Evolutionary conservation across 2,329 filamentous ascomycete species (phyloP).

Genomic region (Thermoascus crustaceus): DNA sequence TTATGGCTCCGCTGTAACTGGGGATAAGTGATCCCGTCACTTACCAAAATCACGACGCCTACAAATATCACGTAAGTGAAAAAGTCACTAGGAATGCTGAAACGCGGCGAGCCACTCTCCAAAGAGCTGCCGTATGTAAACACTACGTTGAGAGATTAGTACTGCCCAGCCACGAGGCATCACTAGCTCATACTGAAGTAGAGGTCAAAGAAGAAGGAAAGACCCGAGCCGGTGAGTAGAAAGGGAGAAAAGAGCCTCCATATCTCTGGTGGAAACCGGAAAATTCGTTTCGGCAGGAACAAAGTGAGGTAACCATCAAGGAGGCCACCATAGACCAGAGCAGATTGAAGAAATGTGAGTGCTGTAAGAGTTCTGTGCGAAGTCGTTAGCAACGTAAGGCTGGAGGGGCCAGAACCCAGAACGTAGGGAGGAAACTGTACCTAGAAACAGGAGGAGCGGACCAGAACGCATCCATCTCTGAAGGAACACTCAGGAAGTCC

Average conservation of each 20-base stretch:
- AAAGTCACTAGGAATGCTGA: slow-evolving; percentile 67
- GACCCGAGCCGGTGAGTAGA: slow-evolving; percentile 47
- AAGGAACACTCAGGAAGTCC: neutral
- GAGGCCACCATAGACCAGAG: slow-evolving; percentile 52
- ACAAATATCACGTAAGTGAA: slow-evolving; percentile 74
- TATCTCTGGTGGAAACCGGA: slow-evolving; percentile 51
- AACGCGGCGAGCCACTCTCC: slow-evolving; percentile 63
- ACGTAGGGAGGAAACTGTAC: slow-evolving; percentile 33
- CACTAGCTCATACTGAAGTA: slow-evolving; percentile 53
- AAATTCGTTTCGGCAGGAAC: slow-evolving; percentile 45
- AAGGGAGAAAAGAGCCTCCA: slow-evolving; percentile 55
- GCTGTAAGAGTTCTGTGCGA: slow-evolving; percentile 57
- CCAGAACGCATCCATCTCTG: slow-evolving; percentile 55
- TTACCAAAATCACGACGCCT: slow-evolving; percentile 66
- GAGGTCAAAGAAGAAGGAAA: slow-evolving; percentile 61
- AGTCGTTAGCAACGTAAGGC: slow-evolving; percentile 43
- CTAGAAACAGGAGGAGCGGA: slow-evolving; percentile 58
- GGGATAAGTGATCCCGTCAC: slow-evolving; percentile 36
- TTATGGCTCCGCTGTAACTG: slow-evolving; percentile 1
- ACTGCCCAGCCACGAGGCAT: slow-evolving; percentile 12
- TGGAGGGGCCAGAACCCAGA: no score
- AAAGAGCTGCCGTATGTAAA: slow-evolving; percentile 70
- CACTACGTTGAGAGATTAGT: slow-evolving; percentile 41
- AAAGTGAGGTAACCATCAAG: slow-evolving; percentile 45
- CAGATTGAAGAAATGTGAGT: slow-evolving; percentile 54